Evolutionary conservation across 108 stramenopile species (phyloP).

Genomic region (Cyclotella distinguenda): DNA sequence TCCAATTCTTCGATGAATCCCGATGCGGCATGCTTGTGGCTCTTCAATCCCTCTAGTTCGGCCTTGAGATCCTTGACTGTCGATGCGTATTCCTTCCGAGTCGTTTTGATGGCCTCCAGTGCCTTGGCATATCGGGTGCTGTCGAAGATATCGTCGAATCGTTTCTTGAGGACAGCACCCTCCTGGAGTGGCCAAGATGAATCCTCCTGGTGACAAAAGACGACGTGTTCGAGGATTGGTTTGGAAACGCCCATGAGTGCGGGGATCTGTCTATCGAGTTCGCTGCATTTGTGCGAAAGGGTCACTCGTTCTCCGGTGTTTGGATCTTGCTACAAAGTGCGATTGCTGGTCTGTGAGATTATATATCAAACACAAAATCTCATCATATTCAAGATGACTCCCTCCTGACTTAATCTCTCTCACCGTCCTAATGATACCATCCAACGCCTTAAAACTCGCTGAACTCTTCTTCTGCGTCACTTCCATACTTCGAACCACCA

Average conservation of each 20-base stretch:
- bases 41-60: constrained; percentile 73
- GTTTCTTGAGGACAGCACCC: constrained; percentile 95
- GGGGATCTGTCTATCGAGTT: constrained; percentile 90
- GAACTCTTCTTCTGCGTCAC: constrained; percentile 85
- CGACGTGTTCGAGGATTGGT: constrained; percentile 96
- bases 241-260: constrained; percentile 85
- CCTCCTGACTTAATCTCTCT: no score
- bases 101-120: constrained; percentile 88
- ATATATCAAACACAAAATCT: no score
- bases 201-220: constrained; percentile 97
- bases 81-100: constrained; percentile 65
- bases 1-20: constrained; percentile 74
- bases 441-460: constrained; percentile 86
- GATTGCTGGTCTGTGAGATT: no score
- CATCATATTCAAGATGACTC: no score
- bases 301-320: constrained; percentile 63
- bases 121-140: constrained; percentile 95
- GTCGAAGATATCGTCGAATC: constrained; percentile 99
- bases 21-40: constrained; percentile 78
- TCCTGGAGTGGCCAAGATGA: constrained; percentile 91
- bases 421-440: constrained; percentile 82
- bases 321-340: constrained; percentile 29
- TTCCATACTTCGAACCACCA: constrained; percentile 90
- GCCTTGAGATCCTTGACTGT: constrained; percentile 84
- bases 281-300: constrained; percentile 89